Percentiles rank a stretch among this genome's conserved stretches.
Evolutionary conservation across 225 moss, liverwort and hornwort species (phyloP).

Genomic region (Polytrichum formosum): DNA sequence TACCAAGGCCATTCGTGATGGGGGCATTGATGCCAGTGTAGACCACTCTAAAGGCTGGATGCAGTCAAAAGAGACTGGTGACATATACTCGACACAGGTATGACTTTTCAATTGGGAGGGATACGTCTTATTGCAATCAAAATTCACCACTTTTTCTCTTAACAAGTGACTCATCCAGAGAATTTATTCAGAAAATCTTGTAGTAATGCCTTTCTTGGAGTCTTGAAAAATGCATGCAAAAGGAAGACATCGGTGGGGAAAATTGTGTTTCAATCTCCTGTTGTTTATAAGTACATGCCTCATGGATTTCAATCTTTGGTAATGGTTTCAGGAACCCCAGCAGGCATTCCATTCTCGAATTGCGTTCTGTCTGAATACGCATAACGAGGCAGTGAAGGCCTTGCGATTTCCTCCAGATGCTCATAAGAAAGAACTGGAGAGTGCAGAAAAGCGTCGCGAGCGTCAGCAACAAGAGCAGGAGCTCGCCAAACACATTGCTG

Average conservation of each 20-base stretch:
- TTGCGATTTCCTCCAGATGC: slow-evolving; percentile 83
- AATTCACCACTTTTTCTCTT: too few relatives aligned
- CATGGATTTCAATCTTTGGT: background rate
- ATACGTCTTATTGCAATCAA: too few relatives aligned
- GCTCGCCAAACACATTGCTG: slow-evolving; percentile 88
- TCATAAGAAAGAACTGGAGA: slow-evolving; percentile 88
- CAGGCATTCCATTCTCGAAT: slow-evolving; percentile 94
- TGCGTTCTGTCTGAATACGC: slow-evolving; percentile 88
- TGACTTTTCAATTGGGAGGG: background rate
- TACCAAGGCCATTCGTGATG: slow-evolving; percentile 95
- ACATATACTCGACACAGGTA: slow-evolving; percentile 93
- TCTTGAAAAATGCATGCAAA: too few relatives aligned
- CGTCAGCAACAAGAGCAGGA: slow-evolving; percentile 88
- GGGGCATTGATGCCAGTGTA: slow-evolving; percentile 89
- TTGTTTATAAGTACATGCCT: background rate
- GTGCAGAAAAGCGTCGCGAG: slow-evolving; percentile 83
- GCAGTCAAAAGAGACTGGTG: slow-evolving; percentile 97
- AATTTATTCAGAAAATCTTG: too few relatives aligned
- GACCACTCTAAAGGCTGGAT: slow-evolving; percentile 95
- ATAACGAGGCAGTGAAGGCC: slow-evolving; percentile 69
- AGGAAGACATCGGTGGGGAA: too few relatives aligned
- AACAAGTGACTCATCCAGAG: too few relatives aligned
- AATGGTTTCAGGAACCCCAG: slow-evolving; percentile 67
- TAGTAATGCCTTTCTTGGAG: too few relatives aligned
- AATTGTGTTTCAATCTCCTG: too few relatives aligned